phyloP scores from a whole-genome alignment of 2,329 filamentous ascomycete species.

The Colletotrichum paranaense region DNA sequence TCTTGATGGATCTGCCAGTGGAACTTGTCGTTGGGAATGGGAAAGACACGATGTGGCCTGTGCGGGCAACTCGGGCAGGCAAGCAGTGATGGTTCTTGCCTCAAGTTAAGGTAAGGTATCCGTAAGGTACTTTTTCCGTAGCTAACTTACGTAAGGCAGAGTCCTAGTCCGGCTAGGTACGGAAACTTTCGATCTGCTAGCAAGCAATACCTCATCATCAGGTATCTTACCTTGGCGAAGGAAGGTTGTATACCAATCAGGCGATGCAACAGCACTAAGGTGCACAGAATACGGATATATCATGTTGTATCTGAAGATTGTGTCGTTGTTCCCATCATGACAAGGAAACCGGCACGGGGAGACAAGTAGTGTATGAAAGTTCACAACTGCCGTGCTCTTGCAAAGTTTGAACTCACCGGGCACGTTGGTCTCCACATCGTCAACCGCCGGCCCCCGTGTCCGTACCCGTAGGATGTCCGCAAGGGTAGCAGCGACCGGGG shows the following conservation, averaged over 20 bases:
- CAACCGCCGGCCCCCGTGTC: conserved; percentile 24
- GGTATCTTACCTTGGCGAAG: too few relatives aligned
- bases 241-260: not conserved
- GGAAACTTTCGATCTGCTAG: not conserved
- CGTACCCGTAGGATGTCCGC: conserved; percentile 19
- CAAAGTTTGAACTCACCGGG: conserved; percentile 19
- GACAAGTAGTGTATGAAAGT: not conserved
- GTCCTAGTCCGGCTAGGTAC: not conserved
- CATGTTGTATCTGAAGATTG: not conserved
- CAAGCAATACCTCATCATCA: not conserved
- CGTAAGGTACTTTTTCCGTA: not conserved
- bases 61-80: not conserved
- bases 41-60: not conserved
- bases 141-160: not conserved
- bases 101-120: not conserved
- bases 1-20: not conserved
- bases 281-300: not conserved
- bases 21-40: not conserved
- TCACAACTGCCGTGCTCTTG: conserved; percentile 28
- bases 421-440: conserved; percentile 19
- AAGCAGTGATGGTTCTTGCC: not conserved
- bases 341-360: not conserved
- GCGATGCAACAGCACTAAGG: not conserved
- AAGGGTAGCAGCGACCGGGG: not conserved
- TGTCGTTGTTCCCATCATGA: not conserved